Conservation (phyloP, 257 asterid species). For the Phtheirospermum japonicum region DNA sequence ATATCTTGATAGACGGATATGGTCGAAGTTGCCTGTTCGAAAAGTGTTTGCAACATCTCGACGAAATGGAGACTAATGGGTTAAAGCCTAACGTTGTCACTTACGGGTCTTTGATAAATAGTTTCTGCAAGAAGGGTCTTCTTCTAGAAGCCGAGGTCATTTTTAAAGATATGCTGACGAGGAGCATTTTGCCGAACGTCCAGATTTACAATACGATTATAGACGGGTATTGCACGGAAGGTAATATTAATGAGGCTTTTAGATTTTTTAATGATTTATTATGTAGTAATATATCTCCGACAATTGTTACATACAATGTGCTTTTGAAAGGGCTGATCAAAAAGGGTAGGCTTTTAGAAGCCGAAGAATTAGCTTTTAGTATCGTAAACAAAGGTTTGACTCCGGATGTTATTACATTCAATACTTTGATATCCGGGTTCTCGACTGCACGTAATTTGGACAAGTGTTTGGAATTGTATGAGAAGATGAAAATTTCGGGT, state of each 20-base stretch:
- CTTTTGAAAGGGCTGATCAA: conserved; percentile 61
- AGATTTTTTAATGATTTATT: conserved; percentile 53
- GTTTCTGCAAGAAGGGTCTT: conserved; percentile 65
- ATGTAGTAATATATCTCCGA: conserved; percentile 39
- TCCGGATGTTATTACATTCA: conserved; percentile 73
- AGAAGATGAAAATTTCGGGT: conserved; percentile 57
- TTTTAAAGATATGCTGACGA: conserved; percentile 55
- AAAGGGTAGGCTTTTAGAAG: conserved; percentile 55
- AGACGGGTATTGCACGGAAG: conserved; percentile 53
- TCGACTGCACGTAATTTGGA: conserved; percentile 43
- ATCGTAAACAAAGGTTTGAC: conserved; percentile 45
- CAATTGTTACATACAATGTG: conserved; percentile 63
- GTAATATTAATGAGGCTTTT: conserved; percentile 45
- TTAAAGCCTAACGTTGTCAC: conserved; percentile 56
- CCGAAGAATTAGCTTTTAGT: conserved; percentile 54
- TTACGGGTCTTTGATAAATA: conserved; percentile 66
- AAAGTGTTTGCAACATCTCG: conserved; percentile 63
- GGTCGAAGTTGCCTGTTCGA: conserved; percentile 52
- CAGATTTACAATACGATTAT: conserved; percentile 69
- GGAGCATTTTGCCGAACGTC: conserved; percentile 57
- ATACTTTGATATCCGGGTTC: conserved; percentile 64
- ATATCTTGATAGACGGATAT: conserved; percentile 63
- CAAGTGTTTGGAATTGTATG: conserved; percentile 55
- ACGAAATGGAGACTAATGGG: conserved; percentile 62
- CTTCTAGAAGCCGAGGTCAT: conserved; percentile 62